These are phyloP conservation scores for Dalbergia cultrata DNA, from an alignment of 306 rosid genomes.

Conservation along the genomic window DNA sequence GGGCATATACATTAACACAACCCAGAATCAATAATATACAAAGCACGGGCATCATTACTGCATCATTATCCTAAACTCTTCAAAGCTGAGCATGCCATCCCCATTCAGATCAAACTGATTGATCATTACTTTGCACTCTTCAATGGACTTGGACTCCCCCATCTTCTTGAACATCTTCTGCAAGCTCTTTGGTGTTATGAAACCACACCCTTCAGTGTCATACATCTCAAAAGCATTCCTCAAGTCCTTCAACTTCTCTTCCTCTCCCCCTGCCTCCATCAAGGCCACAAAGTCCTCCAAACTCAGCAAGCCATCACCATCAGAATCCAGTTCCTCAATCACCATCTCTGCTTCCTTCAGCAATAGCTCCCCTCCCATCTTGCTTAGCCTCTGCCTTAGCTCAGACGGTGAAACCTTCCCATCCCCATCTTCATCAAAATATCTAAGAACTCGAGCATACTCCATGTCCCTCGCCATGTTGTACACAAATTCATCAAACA, in stretches of 20 bases:
- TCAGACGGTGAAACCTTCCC: slow-evolving; percentile 78
- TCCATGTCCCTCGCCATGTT: slow-evolving; percentile 37
- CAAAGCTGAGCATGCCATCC: slow-evolving; percentile 77
- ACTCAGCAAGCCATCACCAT: slow-evolving; percentile 80
- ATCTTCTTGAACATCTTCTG: slow-evolving; percentile 72
- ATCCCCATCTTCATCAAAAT: slow-evolving; percentile 88
- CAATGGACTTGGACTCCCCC: slow-evolving; percentile 69
- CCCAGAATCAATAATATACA: not conserved
- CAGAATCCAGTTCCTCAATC: slow-evolving; percentile 70
- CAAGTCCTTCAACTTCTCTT: slow-evolving; percentile 73
- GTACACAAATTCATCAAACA: not conserved
- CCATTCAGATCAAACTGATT: slow-evolving; percentile 78
- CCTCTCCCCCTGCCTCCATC: slow-evolving; percentile 70
- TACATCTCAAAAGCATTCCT: slow-evolving; percentile 76
- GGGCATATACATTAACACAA: not conserved
- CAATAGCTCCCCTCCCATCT: slow-evolving; percentile 61
- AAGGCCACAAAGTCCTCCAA: slow-evolving; percentile 65
- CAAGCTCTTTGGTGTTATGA: slow-evolving; percentile 79
- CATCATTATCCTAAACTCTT: slow-evolving; percentile 89
- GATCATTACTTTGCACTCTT: slow-evolving; percentile 81
- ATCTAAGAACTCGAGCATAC: slow-evolving; percentile 60
- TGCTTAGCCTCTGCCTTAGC: slow-evolving; percentile 55
- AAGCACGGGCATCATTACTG: not conserved
- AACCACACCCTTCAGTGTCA: slow-evolving; percentile 69
- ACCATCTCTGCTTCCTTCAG: slow-evolving; percentile 66